Base-by-base conservation (phyloP, 495 filamentous ascomycete species). In the Thermochaetoides thermophila region DNA sequence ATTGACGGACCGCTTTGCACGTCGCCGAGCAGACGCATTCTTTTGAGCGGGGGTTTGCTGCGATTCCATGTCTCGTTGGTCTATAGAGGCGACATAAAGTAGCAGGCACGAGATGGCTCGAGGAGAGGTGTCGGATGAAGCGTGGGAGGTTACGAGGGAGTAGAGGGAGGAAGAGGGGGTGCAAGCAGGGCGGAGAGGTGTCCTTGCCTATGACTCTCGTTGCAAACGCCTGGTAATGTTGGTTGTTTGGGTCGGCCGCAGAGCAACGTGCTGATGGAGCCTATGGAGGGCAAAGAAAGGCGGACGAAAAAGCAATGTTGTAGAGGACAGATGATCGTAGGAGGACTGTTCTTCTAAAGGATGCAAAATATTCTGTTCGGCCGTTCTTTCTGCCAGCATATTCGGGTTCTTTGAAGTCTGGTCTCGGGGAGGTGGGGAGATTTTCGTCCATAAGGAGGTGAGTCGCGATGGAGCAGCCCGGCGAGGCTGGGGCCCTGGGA, bases 21-120 rank as follows among this genome's bases (percentile, higher is more conserved):
- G 57, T 23, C 61, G 59, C 14, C 58, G 48, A 35, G 48, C 60
- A 13, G 63, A 60, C 14, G 56, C 59, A 16, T 39, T 45, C 39
- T 57, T 57, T 31, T 34, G 31, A 5, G 31, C 34, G 29, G 23
- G 37, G 29, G 24, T 16, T 36, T 45, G 42, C 30, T 28, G 31
- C 17, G 27, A 43, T 30, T 53, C 42, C 55, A 58, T 60, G n/a
- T n/a, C n/a, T n/a, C n/a, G n/a, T n/a, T n/a, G n/a, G 13, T 13
- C 18, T 15, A 31, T 21, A 20, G 15, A 24, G 10, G 10, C 23
- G 27, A 29, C 29, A 29, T 29, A 25, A 22, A 14, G 17, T n/a
- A n/a, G n/a, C n/a, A n/a, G n/a, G n/a, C n/a, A n/a, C n/a, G n/a
- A n/a, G n/a, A n/a, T n/a, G n/a, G n/a, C n/a, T n/a, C n/a, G n/a